Evolutionary conservation across 176 grass and related monocot species (phyloP).

Genomic region (Secale cereale): DNA sequence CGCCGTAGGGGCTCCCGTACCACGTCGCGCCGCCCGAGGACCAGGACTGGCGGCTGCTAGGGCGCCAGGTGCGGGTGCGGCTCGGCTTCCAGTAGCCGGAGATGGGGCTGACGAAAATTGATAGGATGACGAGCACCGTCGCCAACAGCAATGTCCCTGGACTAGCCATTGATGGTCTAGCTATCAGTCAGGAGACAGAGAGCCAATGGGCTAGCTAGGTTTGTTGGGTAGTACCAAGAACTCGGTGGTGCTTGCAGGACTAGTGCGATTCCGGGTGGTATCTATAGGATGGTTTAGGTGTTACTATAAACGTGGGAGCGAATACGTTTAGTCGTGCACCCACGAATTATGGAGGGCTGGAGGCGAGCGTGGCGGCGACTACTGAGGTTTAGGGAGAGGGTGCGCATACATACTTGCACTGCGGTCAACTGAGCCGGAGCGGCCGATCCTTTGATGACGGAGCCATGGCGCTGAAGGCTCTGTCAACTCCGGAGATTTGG

Average conservation of each 20-base stretch:
- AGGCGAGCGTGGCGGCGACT: conserved; percentile 9
- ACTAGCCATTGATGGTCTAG: conserved; percentile 4
- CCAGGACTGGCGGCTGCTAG: conserved; percentile 32
- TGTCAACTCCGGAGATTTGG: neutral
- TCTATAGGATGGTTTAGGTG: conserved; percentile 18
- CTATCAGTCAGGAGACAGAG: neutral
- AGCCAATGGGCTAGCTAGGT: neutral
- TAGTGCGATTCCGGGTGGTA: neutral
- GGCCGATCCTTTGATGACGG: neutral
- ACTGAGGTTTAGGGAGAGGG: neutral
- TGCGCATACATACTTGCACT: neutral
- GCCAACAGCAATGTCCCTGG: neutral
- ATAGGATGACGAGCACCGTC: neutral
- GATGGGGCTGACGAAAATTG: conserved; percentile 10
- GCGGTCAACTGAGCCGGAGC: conserved; percentile 3
- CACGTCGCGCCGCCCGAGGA: conserved; percentile 69
- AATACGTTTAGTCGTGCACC: conserved; percentile 20
- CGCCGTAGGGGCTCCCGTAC: conserved; percentile 70
- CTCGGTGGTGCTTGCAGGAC: neutral
- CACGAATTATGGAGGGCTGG: conserved; percentile 17
- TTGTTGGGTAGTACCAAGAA: neutral
- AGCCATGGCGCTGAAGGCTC: conserved; percentile 15
- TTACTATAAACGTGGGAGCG: conserved; percentile 38
- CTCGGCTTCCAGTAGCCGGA: neutral
- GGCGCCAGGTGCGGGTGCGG: neutral